Conservation (phyloP, 2,329 filamentous ascomycete species). For the Diaporthe vaccinii region DNA sequence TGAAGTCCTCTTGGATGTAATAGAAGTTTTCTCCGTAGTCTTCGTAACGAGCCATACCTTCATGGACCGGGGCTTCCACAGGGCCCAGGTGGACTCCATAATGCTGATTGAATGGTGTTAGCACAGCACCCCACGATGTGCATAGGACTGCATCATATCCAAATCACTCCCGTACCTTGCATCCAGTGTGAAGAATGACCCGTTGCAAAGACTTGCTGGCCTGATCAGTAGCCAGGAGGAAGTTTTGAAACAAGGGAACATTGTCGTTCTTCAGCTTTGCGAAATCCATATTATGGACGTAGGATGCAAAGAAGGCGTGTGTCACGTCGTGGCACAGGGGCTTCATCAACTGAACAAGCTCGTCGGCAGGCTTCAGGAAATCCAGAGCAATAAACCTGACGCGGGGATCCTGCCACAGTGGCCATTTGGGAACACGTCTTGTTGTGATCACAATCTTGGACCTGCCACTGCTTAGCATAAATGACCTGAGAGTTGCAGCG, state of each 20-base stretch:
- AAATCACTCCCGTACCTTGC: slow-evolving; percentile 28
- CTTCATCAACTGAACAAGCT: slow-evolving; percentile 36
- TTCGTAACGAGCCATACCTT: slow-evolving; percentile 56
- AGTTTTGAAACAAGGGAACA: slow-evolving; percentile 40
- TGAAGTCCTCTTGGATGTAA: slow-evolving; percentile 59
- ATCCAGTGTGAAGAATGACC: slow-evolving; percentile 39
- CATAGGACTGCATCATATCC: too few relatives aligned
- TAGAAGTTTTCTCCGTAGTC: slow-evolving; percentile 60
- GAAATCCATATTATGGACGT: slow-evolving; percentile 39
- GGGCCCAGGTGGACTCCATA: slow-evolving; percentile 62
- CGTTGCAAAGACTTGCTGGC: slow-evolving; percentile 33
- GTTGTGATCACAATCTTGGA: slow-evolving; percentile 41
- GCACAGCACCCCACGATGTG: neutral
- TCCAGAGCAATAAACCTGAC: slow-evolving; percentile 39
- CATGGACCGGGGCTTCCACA: slow-evolving; percentile 58
- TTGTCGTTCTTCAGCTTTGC: slow-evolving; percentile 36
- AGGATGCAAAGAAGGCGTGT: slow-evolving; percentile 41
- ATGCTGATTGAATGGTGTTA: slow-evolving; percentile 56
- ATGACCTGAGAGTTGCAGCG: neutral
- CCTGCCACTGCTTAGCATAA: neutral
- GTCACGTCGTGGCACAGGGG: slow-evolving; percentile 36
- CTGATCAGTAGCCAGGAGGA: slow-evolving; percentile 34
- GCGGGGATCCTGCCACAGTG: slow-evolving; percentile 39
- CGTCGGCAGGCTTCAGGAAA: slow-evolving; percentile 39
- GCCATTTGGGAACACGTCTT: slow-evolving; percentile 32